phyloP scores from a whole-genome alignment of 1,284 basidiomycete species.

The Pisolithus thermaeus region DNA sequence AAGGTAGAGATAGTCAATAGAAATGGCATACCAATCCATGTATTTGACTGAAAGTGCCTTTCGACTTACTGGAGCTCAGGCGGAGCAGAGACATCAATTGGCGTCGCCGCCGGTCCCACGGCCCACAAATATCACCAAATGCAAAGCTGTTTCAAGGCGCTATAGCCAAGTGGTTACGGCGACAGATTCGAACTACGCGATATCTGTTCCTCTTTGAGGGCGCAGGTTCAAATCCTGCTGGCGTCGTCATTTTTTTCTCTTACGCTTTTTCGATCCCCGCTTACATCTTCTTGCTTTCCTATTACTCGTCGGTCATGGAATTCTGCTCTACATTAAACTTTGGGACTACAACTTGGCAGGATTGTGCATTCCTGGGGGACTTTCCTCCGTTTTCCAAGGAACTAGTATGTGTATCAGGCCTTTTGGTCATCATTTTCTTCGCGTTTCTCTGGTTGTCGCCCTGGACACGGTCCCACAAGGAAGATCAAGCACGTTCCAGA shows the following conservation, averaged over 20 bases:
- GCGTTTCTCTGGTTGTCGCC: not conserved
- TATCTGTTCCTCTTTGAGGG: conserved; percentile 39
- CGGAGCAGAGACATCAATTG: not conserved
- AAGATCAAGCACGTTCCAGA: conserved; percentile 16
- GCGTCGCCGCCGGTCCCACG: too few species aligned
- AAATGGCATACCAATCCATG: conserved; percentile 24
- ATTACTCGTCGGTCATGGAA: not conserved
- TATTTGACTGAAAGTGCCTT: not conserved
- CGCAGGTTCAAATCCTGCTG: conserved; percentile 38
- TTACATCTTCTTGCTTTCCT: not conserved
- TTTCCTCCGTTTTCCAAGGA: too few species aligned
- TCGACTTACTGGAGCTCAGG: not conserved
- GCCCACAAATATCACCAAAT: not conserved
- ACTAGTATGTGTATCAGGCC: too few species aligned
- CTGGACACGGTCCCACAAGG: conserved; percentile 6
- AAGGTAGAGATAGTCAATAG: not conserved
- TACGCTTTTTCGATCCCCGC: not conserved
- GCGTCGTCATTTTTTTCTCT: conserved; percentile 26
- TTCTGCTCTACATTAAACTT: too few species aligned
- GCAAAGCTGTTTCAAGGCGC: conserved; percentile 17
- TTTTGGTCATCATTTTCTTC: conserved; percentile 5
- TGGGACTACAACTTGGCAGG: too few species aligned
- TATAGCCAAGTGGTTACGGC: conserved; percentile 57
- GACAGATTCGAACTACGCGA: conserved; percentile 47
- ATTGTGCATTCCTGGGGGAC: too few species aligned